Base-by-base conservation (phyloP, 176 grass and related monocot genomes). In the Aegilops speltoides region DNA sequence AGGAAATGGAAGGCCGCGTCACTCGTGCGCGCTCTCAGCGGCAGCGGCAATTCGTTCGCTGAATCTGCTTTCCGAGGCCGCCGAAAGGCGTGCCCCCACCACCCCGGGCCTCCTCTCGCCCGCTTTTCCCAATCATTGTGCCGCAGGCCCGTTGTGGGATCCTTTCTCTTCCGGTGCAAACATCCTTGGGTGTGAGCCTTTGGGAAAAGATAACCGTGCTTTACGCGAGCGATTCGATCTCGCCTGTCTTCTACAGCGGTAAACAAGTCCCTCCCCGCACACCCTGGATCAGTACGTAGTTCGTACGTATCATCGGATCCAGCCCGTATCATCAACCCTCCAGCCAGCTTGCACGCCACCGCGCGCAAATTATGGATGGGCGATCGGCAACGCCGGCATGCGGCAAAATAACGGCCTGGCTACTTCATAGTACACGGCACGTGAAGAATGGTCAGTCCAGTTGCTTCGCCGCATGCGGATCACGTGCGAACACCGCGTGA, bases 101-200 rank as follows among this genome's bases (percentile, higher is more conserved):
- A 1, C 3, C 45, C 45, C 70, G 40, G 69, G 69, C 37, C 37
- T 13, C 70, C 40, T 15, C 8, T 7, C 46, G 5, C 45, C 3
- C 19, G n/a, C 12, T 16, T 15, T 50, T 83, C 76, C 76, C 78
- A 64, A 86, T 82, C 83, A 82, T 86, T 82, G 88, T 50, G 71
- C 78, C 9, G 6, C 65, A 13, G 9, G 19, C 61, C 70, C 74
- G 68, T 64, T 66, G 54, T 73, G n/a, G 33, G 29, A 78, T 81
- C 68, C 80, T 45, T n/a, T 80, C 25, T 28, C 31, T 4, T 12
- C 8, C 54, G 32, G 31, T 7, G 4, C 60, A 29, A 8, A 43
- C 72, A 50, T 75, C 64, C 31, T 22, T 60, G 5, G 16, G 5
- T 7, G 23, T 8, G 10, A 79, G 29, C 65, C 43, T 54, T 54